phyloP scores from a whole-genome alignment of 164 flowering plant genomes.

The Chimonanthus praecox region DNA sequence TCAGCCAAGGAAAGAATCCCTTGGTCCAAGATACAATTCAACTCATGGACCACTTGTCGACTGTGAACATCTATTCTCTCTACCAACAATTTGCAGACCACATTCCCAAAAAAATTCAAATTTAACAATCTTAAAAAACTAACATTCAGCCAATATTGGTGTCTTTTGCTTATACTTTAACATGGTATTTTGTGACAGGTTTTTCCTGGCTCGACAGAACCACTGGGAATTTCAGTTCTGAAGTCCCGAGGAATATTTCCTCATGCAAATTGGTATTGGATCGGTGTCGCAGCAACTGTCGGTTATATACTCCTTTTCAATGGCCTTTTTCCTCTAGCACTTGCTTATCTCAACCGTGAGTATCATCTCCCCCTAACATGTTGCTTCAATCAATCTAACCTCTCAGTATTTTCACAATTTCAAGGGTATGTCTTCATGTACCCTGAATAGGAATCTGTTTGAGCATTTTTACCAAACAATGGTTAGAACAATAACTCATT shows the following conservation, averaged over 20 bases:
- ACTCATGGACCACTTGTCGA: too few species aligned
- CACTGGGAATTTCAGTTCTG: conserved; percentile 23
- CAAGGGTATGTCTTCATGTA: neutral
- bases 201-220: neutral
- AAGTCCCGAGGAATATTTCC: conserved; percentile 18
- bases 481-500: neutral
- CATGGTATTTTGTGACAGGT: neutral
- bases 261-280: conserved; percentile 32
- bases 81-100: too few species aligned
- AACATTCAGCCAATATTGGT: neutral
- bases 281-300: conserved; percentile 26
- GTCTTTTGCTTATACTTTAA: neutral
- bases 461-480: neutral
- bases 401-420: neutral
- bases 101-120: too few species aligned
- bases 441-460: neutral
- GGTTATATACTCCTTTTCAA: conserved; percentile 18
- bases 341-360: conserved; percentile 32
- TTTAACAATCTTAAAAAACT: too few species aligned
- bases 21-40: too few species aligned
- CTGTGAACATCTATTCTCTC: too few species aligned
- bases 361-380: too few species aligned
- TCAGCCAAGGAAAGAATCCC: too few species aligned
- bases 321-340: conserved; percentile 21
- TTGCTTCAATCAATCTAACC: too few species aligned